Base-by-base conservation (phyloP, 2,329 filamentous ascomycete species). In the Tolypocladium paradoxum region DNA sequence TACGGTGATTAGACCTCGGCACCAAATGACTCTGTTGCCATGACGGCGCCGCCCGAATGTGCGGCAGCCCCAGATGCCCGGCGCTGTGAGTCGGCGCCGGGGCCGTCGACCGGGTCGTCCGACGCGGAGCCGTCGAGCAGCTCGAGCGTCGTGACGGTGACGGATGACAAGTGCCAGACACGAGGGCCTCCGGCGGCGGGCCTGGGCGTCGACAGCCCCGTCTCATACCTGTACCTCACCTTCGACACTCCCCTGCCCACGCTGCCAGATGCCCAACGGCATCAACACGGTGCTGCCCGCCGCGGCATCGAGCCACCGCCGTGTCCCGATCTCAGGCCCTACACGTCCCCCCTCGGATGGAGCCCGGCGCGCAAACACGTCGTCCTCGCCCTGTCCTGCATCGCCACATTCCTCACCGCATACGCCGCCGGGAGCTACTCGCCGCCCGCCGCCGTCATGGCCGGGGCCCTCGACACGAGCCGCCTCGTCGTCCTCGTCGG, bases 361-460 rank as follows among this genome's bases (percentile, higher is more conserved):
- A 81, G 87, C 0, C 64, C 72, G 53, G 73, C 73, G 47, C 82
- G 83, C 55, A 96, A 96, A 66, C 76, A 75, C 27, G 67, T 87
- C 55, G 82, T 88, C 60, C 81, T 92, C 9, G 79, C 77, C 62
- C 75, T 96, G 14, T 88, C 87, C 9, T 95, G 87, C 65, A 68
- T 83, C 7, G 88, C 88, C 1, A 95, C 90, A 0, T 77, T 82
- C 22, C 70, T 91, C 50, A 88, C 90, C 0, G 90, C 89, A 7
- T 95, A 91, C 66, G 81, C 86, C 0, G 87, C 90, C 0, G 90
- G 90, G 3, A 80, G 88, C 2, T 93, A 93, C 67, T 86, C 85
- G 7, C 85, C 89, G 0, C 81, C 87, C 0, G 73, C 83, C 0
- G 67, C 68, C 6, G 78, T 87, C 51, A 83, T 96, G 74, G 78